Evolutionary conservation across 2,329 filamentous ascomycete species (phyloP).

Genomic region (Beauveria asiatica): DNA sequence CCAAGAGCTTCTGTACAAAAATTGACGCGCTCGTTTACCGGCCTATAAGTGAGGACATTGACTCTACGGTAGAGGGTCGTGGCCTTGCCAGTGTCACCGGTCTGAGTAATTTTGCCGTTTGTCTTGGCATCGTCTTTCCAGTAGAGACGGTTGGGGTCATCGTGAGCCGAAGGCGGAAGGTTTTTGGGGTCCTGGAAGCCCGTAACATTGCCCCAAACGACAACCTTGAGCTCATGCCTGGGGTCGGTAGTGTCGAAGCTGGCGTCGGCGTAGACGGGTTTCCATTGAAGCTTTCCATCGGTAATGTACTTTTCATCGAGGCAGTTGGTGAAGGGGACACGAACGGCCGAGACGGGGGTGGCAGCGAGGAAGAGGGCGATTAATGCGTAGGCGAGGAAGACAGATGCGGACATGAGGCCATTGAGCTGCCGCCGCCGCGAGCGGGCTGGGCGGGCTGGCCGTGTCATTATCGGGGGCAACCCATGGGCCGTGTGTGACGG

Average conservation of each 20-base stretch:
- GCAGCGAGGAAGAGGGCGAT: slow-evolving; percentile 28
- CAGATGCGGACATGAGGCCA: neutral
- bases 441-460: neutral
- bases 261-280: slow-evolving; percentile 66
- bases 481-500: neutral
- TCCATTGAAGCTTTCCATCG: slow-evolving; percentile 62
- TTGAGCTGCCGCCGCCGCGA: neutral
- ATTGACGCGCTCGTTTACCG: slow-evolving; percentile 44
- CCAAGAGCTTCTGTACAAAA: slow-evolving; percentile 59
- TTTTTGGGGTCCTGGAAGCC: slow-evolving; percentile 52
- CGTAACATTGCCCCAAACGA: slow-evolving; percentile 84
- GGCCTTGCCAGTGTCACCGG: slow-evolving; percentile 36
- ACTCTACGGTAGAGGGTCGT: slow-evolving; percentile 68
- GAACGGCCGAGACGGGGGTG: slow-evolving; percentile 48
- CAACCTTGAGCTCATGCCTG: slow-evolving; percentile 62
- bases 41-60: slow-evolving; percentile 69
- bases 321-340: slow-evolving; percentile 79
- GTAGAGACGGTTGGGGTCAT: slow-evolving; percentile 34
- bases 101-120: slow-evolving; percentile 67
- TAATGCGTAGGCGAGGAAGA: slow-evolving; percentile 20
- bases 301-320: slow-evolving; percentile 53
- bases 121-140: slow-evolving; percentile 55
- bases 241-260: slow-evolving; percentile 55
- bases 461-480: neutral
- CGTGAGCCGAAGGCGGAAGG: slow-evolving; percentile 45